These are phyloP conservation scores for Aspergillus mulundensis DNA, from an alignment of 495 filamentous ascomycete genomes.

Conservation along the genomic window DNA sequence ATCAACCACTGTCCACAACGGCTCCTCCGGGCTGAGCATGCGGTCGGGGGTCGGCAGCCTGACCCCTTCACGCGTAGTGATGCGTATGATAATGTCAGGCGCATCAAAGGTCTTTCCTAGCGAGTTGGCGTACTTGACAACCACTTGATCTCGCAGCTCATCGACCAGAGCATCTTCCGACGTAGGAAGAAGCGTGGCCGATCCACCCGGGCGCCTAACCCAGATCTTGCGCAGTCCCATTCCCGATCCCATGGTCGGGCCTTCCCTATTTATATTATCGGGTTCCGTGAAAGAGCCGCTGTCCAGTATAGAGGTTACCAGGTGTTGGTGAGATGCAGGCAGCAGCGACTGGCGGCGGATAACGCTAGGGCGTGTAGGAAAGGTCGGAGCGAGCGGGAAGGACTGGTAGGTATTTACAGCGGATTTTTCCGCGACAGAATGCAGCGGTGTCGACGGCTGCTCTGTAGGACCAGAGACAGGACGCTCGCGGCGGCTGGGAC, in stretches of 20 bases:
- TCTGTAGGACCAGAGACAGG: conserved; percentile 23
- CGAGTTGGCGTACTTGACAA: conserved; percentile 90
- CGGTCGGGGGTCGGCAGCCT: conserved; percentile 56
- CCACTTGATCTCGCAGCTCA: conserved; percentile 87
- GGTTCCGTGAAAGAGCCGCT: conserved; percentile 24
- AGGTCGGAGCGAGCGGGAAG: conserved; percentile 14
- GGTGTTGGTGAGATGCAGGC: conserved; percentile 38
- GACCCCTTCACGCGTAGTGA: conserved; percentile 50
- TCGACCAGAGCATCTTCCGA: conserved; percentile 89
- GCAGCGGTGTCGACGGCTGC: conserved; percentile 21
- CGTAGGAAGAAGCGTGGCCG: conserved; percentile 81
- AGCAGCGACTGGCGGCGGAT: conserved; percentile 50
- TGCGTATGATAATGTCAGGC: conserved; percentile 74
- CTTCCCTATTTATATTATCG: conserved; percentile 21
- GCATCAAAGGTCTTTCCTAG: conserved; percentile 84
- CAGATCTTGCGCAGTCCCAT: conserved; percentile 77
- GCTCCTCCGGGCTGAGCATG: conserved; percentile 78
- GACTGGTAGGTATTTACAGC: conserved; percentile 20
- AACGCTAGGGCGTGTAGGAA: conserved; percentile 40
- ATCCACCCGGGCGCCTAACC: conserved; percentile 82
- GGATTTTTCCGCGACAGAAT: conserved; percentile 29
- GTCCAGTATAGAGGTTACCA: conserved; percentile 42
- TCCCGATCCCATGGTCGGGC: conserved; percentile 20
- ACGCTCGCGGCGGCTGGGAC: conserved; percentile 9
- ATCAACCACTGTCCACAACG: conserved; percentile 73